Conservation (phyloP, 306 rosid genomes). For the Elaeagnus macrophylla region DNA sequence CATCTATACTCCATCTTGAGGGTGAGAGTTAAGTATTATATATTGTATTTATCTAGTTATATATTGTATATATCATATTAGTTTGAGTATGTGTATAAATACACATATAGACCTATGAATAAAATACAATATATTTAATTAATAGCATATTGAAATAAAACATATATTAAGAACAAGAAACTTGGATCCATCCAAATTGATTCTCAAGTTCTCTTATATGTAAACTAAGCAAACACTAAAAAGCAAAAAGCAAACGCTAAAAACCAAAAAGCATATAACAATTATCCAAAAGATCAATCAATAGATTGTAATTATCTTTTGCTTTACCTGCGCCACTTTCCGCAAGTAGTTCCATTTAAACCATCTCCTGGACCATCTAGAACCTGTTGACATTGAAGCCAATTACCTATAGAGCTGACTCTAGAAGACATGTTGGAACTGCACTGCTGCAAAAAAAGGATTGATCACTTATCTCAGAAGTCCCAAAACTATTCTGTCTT, state of each 20-base stretch:
- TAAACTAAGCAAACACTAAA: background rate
- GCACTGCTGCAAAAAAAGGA: conserved; percentile 34
- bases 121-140: no score
- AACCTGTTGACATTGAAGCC: conserved; percentile 78
- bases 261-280: background rate
- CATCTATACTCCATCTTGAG: no score
- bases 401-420: conserved; percentile 52
- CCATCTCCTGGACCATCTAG: conserved; percentile 28
- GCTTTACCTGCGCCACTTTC: conserved; percentile 89
- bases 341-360: conserved; percentile 50
- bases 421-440: conserved; percentile 28
- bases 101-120: background rate
- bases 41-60: background rate
- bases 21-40: no score
- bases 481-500: conserved; percentile 2
- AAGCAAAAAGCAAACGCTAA: background rate
- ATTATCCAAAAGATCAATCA: background rate
- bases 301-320: conserved; percentile 1
- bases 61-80: no score
- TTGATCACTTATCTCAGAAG: conserved; percentile 21
- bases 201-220: background rate
- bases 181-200: background rate
- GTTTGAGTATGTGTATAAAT: background rate
- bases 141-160: background rate
- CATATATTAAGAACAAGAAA: no score